Base-by-base conservation (phyloP, 805 yeast genomes). In the Tetrapisispora namnaoensis region DNA sequence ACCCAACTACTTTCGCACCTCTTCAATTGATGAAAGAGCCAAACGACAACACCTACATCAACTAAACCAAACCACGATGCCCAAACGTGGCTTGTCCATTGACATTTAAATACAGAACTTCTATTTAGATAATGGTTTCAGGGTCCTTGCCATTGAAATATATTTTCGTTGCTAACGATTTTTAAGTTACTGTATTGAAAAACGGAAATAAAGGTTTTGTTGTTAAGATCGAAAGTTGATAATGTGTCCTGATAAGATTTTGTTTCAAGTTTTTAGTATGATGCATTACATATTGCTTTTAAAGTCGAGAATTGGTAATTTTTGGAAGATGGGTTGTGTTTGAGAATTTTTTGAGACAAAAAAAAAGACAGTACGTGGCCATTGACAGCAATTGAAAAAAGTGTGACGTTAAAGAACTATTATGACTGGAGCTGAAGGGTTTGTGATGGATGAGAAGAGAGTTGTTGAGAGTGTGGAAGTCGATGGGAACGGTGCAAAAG, bases 401-500 rank as follows among this genome's bases (percentile, higher is more conserved):
- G 37, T 16, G 17, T 34, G 17, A 34, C 37, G 37, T 8, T 32
- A 32, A 8, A 9, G n/a, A 9, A 6, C 3, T 16, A 17, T 9
- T 5, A 42, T 42, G 44, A 42, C 44, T 13, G 28, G 37, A 17
- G 28, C 4, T 32, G 35, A 34, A 8, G 45, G 34, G 22, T 14
- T 35, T 16, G 45, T 20, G 28, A 4, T 24, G 16, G 38, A 34
- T n/a, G 16, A 32, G 13, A 32, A 36, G 38, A 7, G 37, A 21
- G 35, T 14, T 21, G 30, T 21, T 7, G 24, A 30, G n/a, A 35
- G 8, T 1, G 24, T 2, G 20, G 35, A 22, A 10, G 21, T 6
- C 21, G 38, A 36, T 27, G 11, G 36, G 10, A n/a, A 6, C 30
- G 4, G 44, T 58, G 22, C 13, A 2, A 63, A 58, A 38, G 53